phyloP scores from a whole-genome alignment of 768 basidiomycete species.

The Hericium erinaceus region DNA sequence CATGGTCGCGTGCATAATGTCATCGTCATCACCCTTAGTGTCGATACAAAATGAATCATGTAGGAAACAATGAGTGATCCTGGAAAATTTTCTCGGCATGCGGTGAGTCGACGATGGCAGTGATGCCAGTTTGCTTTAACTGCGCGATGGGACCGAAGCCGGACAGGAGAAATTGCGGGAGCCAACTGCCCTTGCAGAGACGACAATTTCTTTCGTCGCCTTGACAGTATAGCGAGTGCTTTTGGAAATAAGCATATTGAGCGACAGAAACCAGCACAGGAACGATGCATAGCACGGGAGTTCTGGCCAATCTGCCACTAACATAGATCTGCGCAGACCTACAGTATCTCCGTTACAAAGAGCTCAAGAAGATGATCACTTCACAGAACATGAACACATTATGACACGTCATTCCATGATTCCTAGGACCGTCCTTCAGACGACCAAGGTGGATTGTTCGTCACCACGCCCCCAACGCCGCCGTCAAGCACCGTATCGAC shows the following conservation, averaged over 20 bases:
- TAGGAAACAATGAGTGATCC: constrained; percentile 15
- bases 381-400: background rate
- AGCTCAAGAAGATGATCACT: no score
- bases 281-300: no score
- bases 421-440: background rate
- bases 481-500: constrained; percentile 21
- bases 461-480: constrained; percentile 16
- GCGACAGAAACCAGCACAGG: no score
- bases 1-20: background rate
- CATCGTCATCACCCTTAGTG: background rate
- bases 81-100: constrained; percentile 30
- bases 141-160: constrained; percentile 24
- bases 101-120: constrained; percentile 23
- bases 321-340: no score
- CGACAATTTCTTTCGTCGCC: background rate
- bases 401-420: background rate
- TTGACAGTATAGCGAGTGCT: constrained; percentile 1
- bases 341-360: no score
- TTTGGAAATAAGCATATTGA: background rate
- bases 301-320: no score
- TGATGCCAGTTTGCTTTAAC: constrained; percentile 19
- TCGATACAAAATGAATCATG: background rate
- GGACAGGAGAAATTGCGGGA: constrained; percentile 19
- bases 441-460: constrained; percentile 14
- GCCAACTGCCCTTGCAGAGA: background rate